Evolutionary conservation across 2,329 filamentous ascomycete species (phyloP), one percentile per base, ranked within the genome.

Genomic region (Lecanosticta acicola): DNA sequence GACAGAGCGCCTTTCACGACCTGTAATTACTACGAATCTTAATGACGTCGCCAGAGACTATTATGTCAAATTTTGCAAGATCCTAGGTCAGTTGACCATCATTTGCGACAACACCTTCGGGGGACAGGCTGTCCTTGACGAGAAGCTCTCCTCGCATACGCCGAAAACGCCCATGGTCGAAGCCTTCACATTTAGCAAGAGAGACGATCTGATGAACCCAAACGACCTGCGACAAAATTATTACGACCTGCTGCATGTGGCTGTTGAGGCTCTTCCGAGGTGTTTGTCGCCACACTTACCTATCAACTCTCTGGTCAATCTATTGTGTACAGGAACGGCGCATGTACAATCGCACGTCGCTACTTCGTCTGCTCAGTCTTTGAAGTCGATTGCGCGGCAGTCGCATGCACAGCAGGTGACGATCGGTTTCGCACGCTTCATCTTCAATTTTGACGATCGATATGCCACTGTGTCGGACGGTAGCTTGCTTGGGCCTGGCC

Each of bases 391-490:
- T 59, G 93, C 94, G 9, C 79, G 87, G 24, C 93, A 98, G 61
- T 87, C 85, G 5, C 86, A 95, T 67, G 90, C 93, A 0, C 89
- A 98, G 57, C 87, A 93, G 65, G 93, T 98, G 2, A 95, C 90
- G 0, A 95, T 94, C 68, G 91, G 93, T 0, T 98, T 98, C 68
- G 87, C 93, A 32, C 79, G 90, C 19, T 98, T 97, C 68, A 98
- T 98, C 43, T 98, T 98, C 71, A 95, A 93, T 57, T 98, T 97
- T 64, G 94, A 98, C 65, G 90, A 94, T 56, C 83, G 90, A 18
- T 98, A 98, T 66, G 88, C 91, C 1, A 97, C 93, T 24, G 96
- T 97, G 83, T 95, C 90, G 8, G 93, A 98, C 61, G 93, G 94
- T 24, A 93, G 93, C 2, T 93, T 98, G 83, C 80, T 98, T 18